Base-by-base conservation (phyloP, 495 filamentous ascomycete genomes). In the Hyaloscypha bicolor region DNA sequence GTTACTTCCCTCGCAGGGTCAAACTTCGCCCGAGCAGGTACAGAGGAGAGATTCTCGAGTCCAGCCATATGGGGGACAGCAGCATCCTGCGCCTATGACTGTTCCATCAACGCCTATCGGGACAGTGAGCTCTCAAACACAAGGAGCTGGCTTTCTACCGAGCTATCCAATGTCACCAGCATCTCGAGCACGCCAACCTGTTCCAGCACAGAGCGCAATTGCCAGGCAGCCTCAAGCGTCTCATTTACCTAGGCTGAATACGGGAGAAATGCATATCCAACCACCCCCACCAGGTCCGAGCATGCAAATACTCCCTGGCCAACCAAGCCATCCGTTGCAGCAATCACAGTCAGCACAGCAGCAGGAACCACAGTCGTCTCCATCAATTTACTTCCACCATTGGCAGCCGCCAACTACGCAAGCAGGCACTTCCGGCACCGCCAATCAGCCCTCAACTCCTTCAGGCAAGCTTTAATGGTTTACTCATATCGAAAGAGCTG, bases 321-420 rank as follows among this genome's bases (percentile, higher is more conserved):
- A 66, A 70, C 76, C 37, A 57, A 67, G 55, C 67, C 82, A 72
- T 60, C 75, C 77, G 66, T 74, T 84, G 60, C 82, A 85, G 62
- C 85, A 85, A 63, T 69, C 83, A 39, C 83, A 85, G 53, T 75
- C 78, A 35, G 76, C 79, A n/a, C 81, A 84, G 60, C 83, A 84
- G 64, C 82, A 88, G 78, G 57, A 71, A 33, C 74, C 83, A 62
- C 79, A 85, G 48, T 83, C 87, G 9, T 88, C 91, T 8, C 83
- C 88, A 1, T 87, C 88, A 16, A 90, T 97, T 59, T 96, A 92
- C 74, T 96, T 96, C 68, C 93, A 96, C 73, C 92, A 96, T 72
- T 97, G 92, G 92, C 88, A 92, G 62, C 94, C 94, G 6, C 93
- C 93, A 31, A 81, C 79, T 16, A 83, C 85, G 8, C 87, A 88